Base-by-base conservation (phyloP, 495 filamentous ascomycete genomes). In the Ascobolus immersus region DNA sequence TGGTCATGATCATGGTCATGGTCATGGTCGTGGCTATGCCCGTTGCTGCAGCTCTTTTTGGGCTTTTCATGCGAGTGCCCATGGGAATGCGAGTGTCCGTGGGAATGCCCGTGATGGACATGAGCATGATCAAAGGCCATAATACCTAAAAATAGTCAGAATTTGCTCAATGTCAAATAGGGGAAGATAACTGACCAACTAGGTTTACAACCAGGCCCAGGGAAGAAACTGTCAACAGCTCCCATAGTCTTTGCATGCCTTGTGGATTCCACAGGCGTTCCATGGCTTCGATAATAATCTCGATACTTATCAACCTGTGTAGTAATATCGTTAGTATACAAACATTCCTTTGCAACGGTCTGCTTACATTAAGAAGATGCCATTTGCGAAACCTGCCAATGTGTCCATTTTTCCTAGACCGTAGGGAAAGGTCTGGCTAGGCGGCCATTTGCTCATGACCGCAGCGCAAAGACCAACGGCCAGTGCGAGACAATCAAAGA, bases 361-460 rank as follows among this genome's bases (percentile, higher is more conserved):
- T 8, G 50, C 65, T 48, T 55, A 80, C 79, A 94, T 81, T 30
- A 99, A 57, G 45, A 99, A 94, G 20, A 99, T 70, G 2, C 84
- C 86, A 50, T 99, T 99, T 35, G 75, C 86, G 53, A 96, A 93
- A 0, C 89, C 86, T 29, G 84, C 86, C 27, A 99, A 57, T 0
- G 81, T 93, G 47, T 94, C 86, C 34, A 99, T 77, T 53, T 94
- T 99, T 32, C 82, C 81, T 51, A 89, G 86, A 2, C 86, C 86
- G 48, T 92, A 94, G 0, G 86, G 86, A 41, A 92, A 94, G 13
- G 72, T 54, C 40, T 70, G 58, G 47, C 70, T 90, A 1, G 81
- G 73, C 1, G 81, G 80, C 84, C 84, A 93, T 53, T 94, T 94
- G 48, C 78, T 89, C 62, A 89, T 84, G 9, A 99, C 79, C 8